phyloP scores from a whole-genome alignment of 257 asterid species.

The Datura wrightii region DNA sequence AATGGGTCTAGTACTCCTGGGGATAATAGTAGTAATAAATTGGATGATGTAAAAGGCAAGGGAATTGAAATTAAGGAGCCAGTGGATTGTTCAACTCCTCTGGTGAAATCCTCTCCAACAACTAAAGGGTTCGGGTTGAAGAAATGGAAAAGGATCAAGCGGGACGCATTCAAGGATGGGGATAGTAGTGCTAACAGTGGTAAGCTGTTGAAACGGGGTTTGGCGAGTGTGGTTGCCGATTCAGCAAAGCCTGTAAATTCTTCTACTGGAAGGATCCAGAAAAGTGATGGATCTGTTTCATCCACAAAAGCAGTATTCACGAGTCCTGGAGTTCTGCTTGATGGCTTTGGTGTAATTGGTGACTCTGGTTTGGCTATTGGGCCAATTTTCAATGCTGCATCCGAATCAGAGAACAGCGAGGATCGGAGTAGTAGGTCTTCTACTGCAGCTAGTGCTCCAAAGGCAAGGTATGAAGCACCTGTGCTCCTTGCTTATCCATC shows the following conservation, averaged over 20 bases:
- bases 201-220: constrained; percentile 48
- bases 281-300: constrained; percentile 65
- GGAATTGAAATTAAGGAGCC: constrained; percentile 34
- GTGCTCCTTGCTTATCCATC: constrained; percentile 41
- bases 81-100: constrained; percentile 28
- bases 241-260: constrained; percentile 46
- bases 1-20: constrained; percentile 44
- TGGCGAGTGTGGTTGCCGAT: constrained; percentile 38
- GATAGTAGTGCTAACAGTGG: constrained; percentile 42
- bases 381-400: constrained; percentile 46
- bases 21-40: constrained; percentile 35
- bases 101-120: constrained; percentile 40
- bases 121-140: constrained; percentile 67
- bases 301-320: constrained; percentile 52
- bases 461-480: constrained; percentile 42
- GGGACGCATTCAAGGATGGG: constrained; percentile 51
- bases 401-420: constrained; percentile 69
- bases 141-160: constrained; percentile 80
- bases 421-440: constrained; percentile 72
- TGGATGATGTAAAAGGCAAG: constrained; percentile 38
- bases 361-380: constrained; percentile 45
- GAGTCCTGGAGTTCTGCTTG: constrained; percentile 36
- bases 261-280: constrained; percentile 50
- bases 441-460: constrained; percentile 70
- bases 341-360: constrained; percentile 42